Evolutionary conservation across 225 moss, liverwort and hornwort species (phyloP).

Genomic region (Climacium dendroides): DNA sequence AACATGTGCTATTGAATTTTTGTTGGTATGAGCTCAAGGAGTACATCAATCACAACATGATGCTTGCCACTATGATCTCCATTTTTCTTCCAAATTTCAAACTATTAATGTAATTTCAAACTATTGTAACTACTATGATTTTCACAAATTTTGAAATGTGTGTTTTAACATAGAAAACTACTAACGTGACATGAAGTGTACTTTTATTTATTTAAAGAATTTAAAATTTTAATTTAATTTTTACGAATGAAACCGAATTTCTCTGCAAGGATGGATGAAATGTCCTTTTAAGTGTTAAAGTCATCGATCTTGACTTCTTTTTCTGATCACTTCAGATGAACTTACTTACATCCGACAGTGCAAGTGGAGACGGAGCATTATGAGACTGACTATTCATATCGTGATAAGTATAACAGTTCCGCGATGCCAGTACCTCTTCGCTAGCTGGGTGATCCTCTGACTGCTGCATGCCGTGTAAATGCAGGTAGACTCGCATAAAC

Average conservation of each 20-base stretch:
- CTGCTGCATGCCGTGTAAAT: background rate
- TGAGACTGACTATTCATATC: background rate
- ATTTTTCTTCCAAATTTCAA: background rate
- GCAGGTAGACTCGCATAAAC: background rate
- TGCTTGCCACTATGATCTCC: background rate
- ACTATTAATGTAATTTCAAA: background rate
- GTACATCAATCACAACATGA: background rate
- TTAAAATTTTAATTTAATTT: too few species aligned
- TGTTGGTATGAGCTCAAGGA: background rate
- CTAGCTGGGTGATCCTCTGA: slow-evolving; percentile 1
- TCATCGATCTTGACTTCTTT: background rate
- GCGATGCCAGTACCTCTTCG: background rate
- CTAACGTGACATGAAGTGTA: too few species aligned
- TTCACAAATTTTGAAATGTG: background rate
- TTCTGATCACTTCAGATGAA: background rate
- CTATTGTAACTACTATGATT: background rate
- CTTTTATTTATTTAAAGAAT: too few species aligned
- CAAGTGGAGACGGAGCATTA: background rate
- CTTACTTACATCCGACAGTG: background rate
- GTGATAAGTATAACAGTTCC: background rate
- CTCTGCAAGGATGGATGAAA: too few species aligned
- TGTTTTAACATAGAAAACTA: background rate
- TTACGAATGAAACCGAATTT: too few species aligned
- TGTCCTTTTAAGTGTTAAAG: background rate
- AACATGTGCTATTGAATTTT: background rate